phyloP scores from a whole-genome alignment of 2,329 filamentous ascomycete species.

The Microcyclospora pomicola region DNA sequence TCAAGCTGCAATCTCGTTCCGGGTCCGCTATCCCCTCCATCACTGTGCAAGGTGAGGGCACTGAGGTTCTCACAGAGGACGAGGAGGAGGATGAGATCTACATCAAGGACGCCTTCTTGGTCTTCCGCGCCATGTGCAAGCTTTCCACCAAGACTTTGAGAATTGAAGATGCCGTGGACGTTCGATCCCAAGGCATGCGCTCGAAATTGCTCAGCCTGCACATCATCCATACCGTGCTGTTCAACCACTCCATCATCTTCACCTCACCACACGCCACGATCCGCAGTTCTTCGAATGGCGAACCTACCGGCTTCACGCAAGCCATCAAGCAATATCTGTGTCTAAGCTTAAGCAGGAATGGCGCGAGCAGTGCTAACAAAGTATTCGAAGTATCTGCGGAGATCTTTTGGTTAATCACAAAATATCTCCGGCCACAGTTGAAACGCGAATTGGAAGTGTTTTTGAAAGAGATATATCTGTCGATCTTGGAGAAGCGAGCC shows the following conservation, averaged over 20 bases:
- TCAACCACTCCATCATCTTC: slow-evolving; percentile 86
- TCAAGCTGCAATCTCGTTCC: slow-evolving; percentile 21
- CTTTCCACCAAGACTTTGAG: slow-evolving; percentile 83
- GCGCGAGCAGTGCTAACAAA: slow-evolving; percentile 76
- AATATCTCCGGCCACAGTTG: slow-evolving; percentile 81
- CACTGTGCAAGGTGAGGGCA: slow-evolving; percentile 19
- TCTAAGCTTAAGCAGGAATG: slow-evolving; percentile 86
- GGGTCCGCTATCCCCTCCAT: slow-evolving; percentile 29
- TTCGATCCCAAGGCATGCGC: slow-evolving; percentile 90
- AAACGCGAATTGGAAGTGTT: slow-evolving; percentile 99
- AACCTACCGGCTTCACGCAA: slow-evolving; percentile 80
- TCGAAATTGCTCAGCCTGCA: slow-evolving; percentile 93
- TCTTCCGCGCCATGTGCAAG: slow-evolving; percentile 96
- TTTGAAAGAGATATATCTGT: slow-evolving; percentile 90
- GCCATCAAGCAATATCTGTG: slow-evolving; percentile 96
- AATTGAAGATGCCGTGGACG: slow-evolving; percentile 80
- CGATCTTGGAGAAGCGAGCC: slow-evolving; percentile 74
- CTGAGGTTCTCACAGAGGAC: slow-evolving; percentile 48
- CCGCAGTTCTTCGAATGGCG: slow-evolving; percentile 74
- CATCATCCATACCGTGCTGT: slow-evolving; percentile 85
- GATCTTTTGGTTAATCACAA: slow-evolving; percentile 96
- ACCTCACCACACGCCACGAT: slow-evolving; percentile 86
- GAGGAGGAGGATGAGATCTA: slow-evolving; percentile 87
- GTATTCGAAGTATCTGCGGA: slow-evolving; percentile 95
- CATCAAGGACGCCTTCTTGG: slow-evolving; percentile 89